Base-by-base conservation (phyloP, 1,139 yeast species). In the Sugiyamaella pinicola region DNA sequence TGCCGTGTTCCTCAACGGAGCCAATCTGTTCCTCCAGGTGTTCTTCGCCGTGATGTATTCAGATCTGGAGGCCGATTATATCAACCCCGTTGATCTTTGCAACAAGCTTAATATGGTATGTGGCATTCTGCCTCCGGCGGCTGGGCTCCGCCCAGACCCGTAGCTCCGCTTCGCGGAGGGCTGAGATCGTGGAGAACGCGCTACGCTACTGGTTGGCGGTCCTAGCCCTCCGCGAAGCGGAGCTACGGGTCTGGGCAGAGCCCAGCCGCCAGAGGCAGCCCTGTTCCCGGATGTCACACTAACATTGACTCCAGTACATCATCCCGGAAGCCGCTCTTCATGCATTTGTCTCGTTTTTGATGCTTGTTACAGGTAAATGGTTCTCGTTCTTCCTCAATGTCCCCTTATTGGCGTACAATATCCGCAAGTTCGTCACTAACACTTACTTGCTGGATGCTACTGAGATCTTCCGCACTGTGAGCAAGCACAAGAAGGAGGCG, bases 11-110 rank as follows among this genome's bases (percentile, higher is more conserved):
- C 78, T 84, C 58, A 88, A 90, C 73, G 91, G 95, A 58, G 80
- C 85, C 61, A 87, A 86, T 78, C 78, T 89, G 72, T 89, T 90
- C 67, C 77, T 85, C 31, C 96, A 88, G 73, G 96, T 89, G 51
- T 89, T 84, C 72, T 87, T 88, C 76, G 86, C 95, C 41, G 88
- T 88, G 67, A 82, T 87, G 83, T 88, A 84, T 74, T 85, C 91
- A 58, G 97, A 90, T 71, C 81, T 90, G 68, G 97, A 72, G 86
- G 78, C 80, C 65, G 97, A 90, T 71, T 90, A 89, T 75, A 87
- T 89, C 74, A 90, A 90, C 71, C 97, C 97, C 49, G 87, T 89
- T 68, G 96, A 90, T 71, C 80, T 90, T 62, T 90, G 97, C 74
- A 87, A 86, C 74, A 87, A 85, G 69, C 81, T 88, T 66, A 89